Evolutionary conservation across 108 stramenopile species (phyloP).

Genomic region (Skeletonema tropicum): DNA sequence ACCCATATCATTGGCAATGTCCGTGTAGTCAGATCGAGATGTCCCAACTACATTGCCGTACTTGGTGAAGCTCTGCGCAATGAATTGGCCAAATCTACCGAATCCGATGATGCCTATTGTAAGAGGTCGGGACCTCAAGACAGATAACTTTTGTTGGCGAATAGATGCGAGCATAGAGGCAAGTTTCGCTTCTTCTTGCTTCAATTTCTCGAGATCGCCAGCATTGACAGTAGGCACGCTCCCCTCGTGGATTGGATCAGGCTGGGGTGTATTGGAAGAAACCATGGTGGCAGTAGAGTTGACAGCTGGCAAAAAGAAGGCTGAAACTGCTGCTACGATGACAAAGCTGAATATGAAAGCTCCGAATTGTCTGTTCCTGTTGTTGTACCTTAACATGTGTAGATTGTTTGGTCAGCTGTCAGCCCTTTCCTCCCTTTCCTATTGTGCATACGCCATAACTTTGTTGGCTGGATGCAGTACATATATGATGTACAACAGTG

Average conservation of each 20-base stretch:
- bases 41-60: constrained; percentile 53
- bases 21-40: constrained; percentile 64
- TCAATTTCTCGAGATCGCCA: constrained; percentile 37
- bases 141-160: constrained; percentile 49
- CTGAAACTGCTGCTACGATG: constrained; percentile 10
- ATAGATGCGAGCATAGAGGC: constrained; percentile 43
- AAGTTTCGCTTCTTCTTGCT: constrained; percentile 38
- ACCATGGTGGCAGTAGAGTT: constrained; percentile 15
- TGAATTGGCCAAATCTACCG: constrained; percentile 93
- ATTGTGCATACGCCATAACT: too few relatives aligned
- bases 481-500: too few relatives aligned
- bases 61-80: constrained; percentile 64
- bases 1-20: constrained; percentile 61
- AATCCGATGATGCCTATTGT: constrained; percentile 96
- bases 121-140: constrained; percentile 62
- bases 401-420: background rate
- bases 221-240: constrained; percentile 18
- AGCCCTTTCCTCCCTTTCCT: background rate
- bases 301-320: constrained; percentile 25
- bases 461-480: too few relatives aligned
- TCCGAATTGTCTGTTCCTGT: background rate
- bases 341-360: constrained; percentile 14
- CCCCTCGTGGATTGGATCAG: constrained; percentile 7
- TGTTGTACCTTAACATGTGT: background rate
- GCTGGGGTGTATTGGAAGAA: constrained; percentile 1